phyloP scores from a whole-genome alignment of 106 monocot genomes.

The Dendrobium nobile region DNA sequence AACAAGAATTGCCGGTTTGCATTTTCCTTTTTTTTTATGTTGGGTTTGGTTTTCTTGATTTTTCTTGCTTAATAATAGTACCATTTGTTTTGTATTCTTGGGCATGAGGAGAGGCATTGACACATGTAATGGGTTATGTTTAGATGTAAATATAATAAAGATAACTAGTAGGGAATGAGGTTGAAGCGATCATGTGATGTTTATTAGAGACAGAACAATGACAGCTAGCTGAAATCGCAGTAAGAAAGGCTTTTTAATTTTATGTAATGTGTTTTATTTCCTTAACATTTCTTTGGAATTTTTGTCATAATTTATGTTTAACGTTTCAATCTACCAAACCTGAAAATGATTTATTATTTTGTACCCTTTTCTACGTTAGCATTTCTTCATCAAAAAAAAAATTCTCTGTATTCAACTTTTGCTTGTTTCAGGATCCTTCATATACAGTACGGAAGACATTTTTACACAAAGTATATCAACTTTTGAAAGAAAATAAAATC shows the following conservation, averaged over 20 bases:
- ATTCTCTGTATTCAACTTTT: neutral
- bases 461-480: slow-evolving; percentile 51
- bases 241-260: neutral
- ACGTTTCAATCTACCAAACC: neutral
- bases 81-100: no score
- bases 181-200: no score
- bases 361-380: neutral
- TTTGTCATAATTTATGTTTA: neutral
- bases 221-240: neutral
- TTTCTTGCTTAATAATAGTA: no score
- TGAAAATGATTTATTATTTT: neutral
- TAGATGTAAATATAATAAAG: no score
- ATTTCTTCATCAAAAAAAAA: neutral
- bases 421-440: slow-evolving; percentile 52
- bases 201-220: no score
- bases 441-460: slow-evolving; percentile 42
- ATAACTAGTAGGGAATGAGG: no score
- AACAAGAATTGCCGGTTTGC: no score
- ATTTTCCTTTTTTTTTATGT: no score
- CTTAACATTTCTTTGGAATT: neutral
- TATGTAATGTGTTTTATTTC: neutral
- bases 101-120: no score
- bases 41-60: no score
- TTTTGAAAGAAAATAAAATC: slow-evolving; percentile 44
- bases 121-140: no score